A percentile compares a stretch with the other conserved stretches of the same genome.
These are phyloP conservation scores for Aspergillus fumigatus DNA, from an alignment of 2,329 filamentous ascomycete genomes.

Conservation along the genomic window DNA sequence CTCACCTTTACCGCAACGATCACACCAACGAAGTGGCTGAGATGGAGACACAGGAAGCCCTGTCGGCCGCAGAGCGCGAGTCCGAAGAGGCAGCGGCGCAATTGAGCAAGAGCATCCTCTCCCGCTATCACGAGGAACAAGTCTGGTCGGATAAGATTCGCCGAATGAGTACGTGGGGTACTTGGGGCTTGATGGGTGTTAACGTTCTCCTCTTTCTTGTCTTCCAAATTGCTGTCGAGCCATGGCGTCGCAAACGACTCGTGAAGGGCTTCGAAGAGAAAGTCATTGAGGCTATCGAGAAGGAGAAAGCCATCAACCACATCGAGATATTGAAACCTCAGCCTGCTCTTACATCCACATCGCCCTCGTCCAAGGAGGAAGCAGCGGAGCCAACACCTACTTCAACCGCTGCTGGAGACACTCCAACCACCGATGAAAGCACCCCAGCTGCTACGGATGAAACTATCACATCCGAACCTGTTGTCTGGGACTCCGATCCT, in stretches of 20 bases:
- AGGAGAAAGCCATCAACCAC: slow-evolving; percentile 50
- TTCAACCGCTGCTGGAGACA: not conserved
- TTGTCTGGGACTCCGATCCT: slow-evolving; percentile 2
- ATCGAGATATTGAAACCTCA: slow-evolving; percentile 7
- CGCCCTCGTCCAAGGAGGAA: slow-evolving; percentile 1
- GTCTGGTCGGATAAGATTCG: slow-evolving; percentile 98
- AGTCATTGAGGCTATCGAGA: slow-evolving; percentile 64
- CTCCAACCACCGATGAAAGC: not conserved
- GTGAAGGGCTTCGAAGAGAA: slow-evolving; percentile 79
- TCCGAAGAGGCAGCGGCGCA: slow-evolving; percentile 72
- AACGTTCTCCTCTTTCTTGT: slow-evolving; percentile 86
- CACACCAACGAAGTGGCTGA: slow-evolving; percentile 90
- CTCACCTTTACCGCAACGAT: slow-evolving; percentile 82
- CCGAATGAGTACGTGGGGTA: slow-evolving; percentile 95
- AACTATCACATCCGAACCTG: not conserved
- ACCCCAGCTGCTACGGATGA: not conserved
- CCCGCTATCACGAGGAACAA: slow-evolving; percentile 96
- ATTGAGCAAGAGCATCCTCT: slow-evolving; percentile 77
- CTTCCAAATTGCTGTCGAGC: slow-evolving; percentile 85
- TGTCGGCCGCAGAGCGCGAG: slow-evolving; percentile 71
- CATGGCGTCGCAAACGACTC: slow-evolving; percentile 77
- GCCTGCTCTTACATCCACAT: slow-evolving; percentile 1
- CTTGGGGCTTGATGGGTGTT: slow-evolving; percentile 95
- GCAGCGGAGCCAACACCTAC: not conserved
- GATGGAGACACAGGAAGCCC: slow-evolving; percentile 62